Base-by-base conservation (phyloP, 495 filamentous ascomycete genomes). In the Margaritispora aquatica region DNA sequence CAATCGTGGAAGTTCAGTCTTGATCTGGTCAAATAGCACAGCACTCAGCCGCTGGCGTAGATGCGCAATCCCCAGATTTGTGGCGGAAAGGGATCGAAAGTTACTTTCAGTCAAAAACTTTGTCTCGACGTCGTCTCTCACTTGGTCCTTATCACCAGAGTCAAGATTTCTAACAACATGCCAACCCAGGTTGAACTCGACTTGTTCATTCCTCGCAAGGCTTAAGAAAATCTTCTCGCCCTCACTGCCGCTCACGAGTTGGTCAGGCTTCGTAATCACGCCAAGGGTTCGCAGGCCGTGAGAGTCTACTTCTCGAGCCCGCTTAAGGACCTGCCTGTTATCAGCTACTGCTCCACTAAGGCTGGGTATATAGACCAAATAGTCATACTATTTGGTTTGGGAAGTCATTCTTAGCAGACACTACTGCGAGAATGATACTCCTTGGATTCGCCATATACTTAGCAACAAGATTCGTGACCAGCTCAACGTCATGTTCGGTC, bases 201-300 rank as follows among this genome's bases (percentile, higher is more conserved):
- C 68, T 10, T 79, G 70, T 52, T 77, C 63, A 48, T 83, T 83
- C 54, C 68, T 71, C 15, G 75, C 74, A 1, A 80, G 61, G 9
- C 60, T 66, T 0, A 75, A 50, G 62, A 72, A 80, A 26, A 57
- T 58, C 0, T 54, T 34, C 52, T 80, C 73, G 34, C 64, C 72
- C 1, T 68, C 70, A 20, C 71, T 75, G 0, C 71, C 71, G 7
- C 55, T 26, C 10, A 66, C 59, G 13, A 80, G 62, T 1, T 64
- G 73, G 63, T 82, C 77, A 1, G 79, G 78, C 57, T 82, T 80
- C 3, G 78, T 77, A 54, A 82, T 80, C 8, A 82, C 71, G 67
- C 90, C 90, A 51, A 96, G 82, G 9, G 90, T 94, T 51, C 90
- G 82, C 63, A 83, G 79, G 26, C 90, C 88, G 55, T 84, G 79